Evolutionary conservation across 345 rosid species (phyloP), one percentile per base, ranked within the genome.

Genomic region (Linum trigynum): DNA sequence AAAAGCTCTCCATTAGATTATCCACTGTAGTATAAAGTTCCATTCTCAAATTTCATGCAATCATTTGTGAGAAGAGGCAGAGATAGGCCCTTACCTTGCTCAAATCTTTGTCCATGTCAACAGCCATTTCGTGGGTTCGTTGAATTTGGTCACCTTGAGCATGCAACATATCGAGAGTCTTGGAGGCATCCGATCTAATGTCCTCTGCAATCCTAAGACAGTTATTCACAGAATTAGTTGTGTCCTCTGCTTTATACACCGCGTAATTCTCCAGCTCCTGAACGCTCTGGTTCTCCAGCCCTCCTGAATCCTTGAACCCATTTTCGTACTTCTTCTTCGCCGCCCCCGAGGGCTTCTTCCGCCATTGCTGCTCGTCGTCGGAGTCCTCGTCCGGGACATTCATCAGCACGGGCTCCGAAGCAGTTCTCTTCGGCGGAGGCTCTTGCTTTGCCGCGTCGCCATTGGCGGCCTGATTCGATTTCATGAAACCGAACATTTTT

Each of bases 211-310:
- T 75, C 60, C 55, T 63, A 9, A 69, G 59, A 57, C 78, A 74
- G 48, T 74, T 74, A 40, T 63, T 63, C 36, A 70, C 78, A 59
- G 63, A 58, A 11, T 53, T 63, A 2, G 78, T 67, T 17, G 74
- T 70, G 40, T 75, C 78, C 57, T 75, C 69, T 6, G 74, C 66
- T 62, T 70, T 75, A 58, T 75, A 53, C 35, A 38, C 65, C 0
- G 78, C 78, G 67, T 70, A 75, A 5, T 70, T 70, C 69, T 75
- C 78, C 16, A 75, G 71, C 53, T 70, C 78, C 55, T 75, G 71
- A 55, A 70, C 71, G 41, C 71, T 70, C 53, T 70, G 71, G 65
- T 67, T 66, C 65, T 75, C 68, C 7, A 75, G 59, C 38, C 71
- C 78, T 48, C 77, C 73, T 1, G 73, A 74, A n/a, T 70, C 71